These are phyloP conservation scores for Cinnamomum micranthum DNA, from an alignment of 164 flowering plant genomes.

Conservation along the genomic window DNA sequence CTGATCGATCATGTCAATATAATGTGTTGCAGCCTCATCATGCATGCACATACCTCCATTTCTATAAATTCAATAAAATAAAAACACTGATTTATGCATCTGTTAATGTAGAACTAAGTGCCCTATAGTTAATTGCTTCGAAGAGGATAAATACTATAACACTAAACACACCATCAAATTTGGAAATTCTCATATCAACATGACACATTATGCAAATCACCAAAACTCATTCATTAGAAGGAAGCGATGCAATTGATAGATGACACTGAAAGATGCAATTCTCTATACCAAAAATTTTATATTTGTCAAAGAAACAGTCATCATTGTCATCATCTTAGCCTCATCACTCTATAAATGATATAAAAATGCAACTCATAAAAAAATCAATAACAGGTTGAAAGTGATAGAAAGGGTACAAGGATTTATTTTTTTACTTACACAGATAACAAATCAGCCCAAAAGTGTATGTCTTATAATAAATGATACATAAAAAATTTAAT, in stretches of 20 bases:
- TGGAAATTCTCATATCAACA: background rate
- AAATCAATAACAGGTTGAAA: too few species aligned
- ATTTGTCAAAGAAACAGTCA: too few species aligned
- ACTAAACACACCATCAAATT: background rate
- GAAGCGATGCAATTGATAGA: background rate
- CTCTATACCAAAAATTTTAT: background rate
- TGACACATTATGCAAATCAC: too few species aligned
- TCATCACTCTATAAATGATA: too few species aligned
- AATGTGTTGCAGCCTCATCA: conserved; percentile 80
- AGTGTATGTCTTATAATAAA: too few species aligned
- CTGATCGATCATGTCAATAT: conserved; percentile 85
- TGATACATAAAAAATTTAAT: too few species aligned
- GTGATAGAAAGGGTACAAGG: too few species aligned
- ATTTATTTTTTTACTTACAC: too few species aligned
- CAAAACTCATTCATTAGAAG: too few species aligned
- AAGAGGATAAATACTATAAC: background rate
- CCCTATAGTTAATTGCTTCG: background rate
- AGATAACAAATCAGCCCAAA: too few species aligned
- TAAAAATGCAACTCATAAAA: too few species aligned
- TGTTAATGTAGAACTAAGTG: background rate
- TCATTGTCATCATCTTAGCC: too few species aligned
- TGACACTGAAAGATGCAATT: background rate
- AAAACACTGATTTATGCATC: background rate
- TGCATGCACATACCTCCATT: conserved; percentile 94
- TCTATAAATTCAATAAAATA: conserved; percentile 27